phyloP scores from a whole-genome alignment of 805 yeast genomes.

The Metschnikowia kunwiensis region DNA sequence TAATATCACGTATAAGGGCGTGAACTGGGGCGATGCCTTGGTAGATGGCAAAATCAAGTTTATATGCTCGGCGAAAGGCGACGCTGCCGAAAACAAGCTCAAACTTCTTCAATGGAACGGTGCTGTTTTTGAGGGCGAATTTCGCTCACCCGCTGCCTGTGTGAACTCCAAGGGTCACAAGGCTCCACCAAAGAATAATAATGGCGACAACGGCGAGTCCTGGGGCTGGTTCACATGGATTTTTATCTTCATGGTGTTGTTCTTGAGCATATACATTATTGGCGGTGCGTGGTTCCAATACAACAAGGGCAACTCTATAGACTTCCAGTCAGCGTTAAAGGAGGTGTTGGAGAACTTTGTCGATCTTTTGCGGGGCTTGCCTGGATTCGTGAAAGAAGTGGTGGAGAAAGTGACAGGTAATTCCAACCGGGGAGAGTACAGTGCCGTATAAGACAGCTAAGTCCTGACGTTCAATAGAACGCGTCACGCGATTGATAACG shows the following conservation, averaged over 20 bases:
- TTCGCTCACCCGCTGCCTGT: constrained; percentile 40
- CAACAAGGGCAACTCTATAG: constrained; percentile 66
- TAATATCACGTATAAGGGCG: constrained; percentile 45
- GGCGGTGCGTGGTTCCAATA: constrained; percentile 75
- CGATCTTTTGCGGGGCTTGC: constrained; percentile 56
- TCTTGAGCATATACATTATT: constrained; percentile 66
- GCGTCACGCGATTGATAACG: no score
- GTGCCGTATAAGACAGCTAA: constrained; percentile 83
- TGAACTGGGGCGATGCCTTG: constrained; percentile 66
- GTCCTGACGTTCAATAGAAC: no score
- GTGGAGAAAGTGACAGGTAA: constrained; percentile 61
- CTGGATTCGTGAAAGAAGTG: constrained; percentile 66
- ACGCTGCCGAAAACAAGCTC: constrained; percentile 23
- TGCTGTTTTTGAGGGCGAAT: constrained; percentile 21
- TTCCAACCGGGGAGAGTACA: constrained; percentile 78
- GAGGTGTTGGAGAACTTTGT: constrained; percentile 69
- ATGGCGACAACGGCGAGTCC: constrained; percentile 41
- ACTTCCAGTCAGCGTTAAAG: constrained; percentile 66
- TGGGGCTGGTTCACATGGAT: constrained; percentile 86
- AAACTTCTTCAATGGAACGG: constrained; percentile 39
- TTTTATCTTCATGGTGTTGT: constrained; percentile 68
- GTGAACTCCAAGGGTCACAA: constrained; percentile 28
- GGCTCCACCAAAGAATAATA: constrained; percentile 21
- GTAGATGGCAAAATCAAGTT: constrained; percentile 48
- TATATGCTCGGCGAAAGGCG: constrained; percentile 39